Evolutionary conservation across 208 protist species (phyloP), one percentile per base, ranked within the genome.

Genomic region (Wallacemonas sp.): DNA sequence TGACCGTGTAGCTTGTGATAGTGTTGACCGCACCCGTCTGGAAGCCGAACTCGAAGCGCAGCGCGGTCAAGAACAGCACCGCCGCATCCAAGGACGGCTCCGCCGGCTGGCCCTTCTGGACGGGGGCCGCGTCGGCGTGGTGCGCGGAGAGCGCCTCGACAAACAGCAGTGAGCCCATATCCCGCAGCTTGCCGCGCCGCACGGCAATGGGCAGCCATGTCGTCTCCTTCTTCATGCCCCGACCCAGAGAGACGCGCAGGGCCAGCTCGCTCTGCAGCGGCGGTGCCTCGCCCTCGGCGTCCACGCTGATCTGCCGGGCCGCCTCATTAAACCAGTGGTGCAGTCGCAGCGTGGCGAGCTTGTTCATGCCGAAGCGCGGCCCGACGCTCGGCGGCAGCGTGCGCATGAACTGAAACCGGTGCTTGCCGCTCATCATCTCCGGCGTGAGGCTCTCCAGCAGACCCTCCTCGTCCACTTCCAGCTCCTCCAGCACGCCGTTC

Each of bases 31-130:
- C 80, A 1, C 79, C 77, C 1, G 29, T 70, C 45, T 85, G 88
- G 52, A 80, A 94, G 14, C 88, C 88, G 61, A 90, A 90, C 57
- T 67, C 67, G 33, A 92, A 89, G 1, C 22, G 59, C 10, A 94
- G 46, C 3, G 45, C 46, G 1, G 73, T 50, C 2, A 94, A 66
- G 42, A 79, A 88, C 16, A 77, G 70, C 28, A 83, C 32, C 38
- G 57, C n/a, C n/a, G 8, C 31, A 44, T 61, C n/a, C 49, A 26
- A 26, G 14, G 22, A 41, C 14, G 14, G 62, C 5, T 52, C n/a
- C n/a, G n/a, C n/a, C n/a, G n/a, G n/a, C n/a, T n/a, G n/a, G n/a
- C n/a, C n/a, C n/a, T n/a, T n/a, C n/a, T n/a, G n/a, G n/a, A n/a
- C n/a, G n/a, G n/a, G n/a, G n/a, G n/a, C n/a, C n/a, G n/a, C n/a